These are phyloP conservation scores for Bocquillonia castaneifolia DNA, from an alignment of 441 rosid species.

Conservation along the genomic window DNA sequence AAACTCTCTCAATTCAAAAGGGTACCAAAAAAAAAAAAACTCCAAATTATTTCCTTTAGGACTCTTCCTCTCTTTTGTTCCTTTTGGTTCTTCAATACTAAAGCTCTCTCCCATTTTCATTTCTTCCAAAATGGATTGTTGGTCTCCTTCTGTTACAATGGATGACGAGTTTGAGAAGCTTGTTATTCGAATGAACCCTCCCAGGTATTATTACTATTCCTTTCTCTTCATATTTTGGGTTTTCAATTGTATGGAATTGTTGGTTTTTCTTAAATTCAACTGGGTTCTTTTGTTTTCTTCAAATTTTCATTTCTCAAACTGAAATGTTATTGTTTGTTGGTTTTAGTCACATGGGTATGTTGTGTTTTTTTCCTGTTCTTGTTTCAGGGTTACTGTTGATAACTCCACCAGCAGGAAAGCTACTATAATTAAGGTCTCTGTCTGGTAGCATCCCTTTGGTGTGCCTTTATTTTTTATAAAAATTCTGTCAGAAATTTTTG, in stretches of 20 bases:
- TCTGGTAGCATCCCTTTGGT: slow-evolving; percentile 12
- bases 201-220: slow-evolving; percentile 36
- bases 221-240: not conserved
- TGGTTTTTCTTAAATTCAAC: slow-evolving; percentile 8
- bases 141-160: slow-evolving; percentile 46
- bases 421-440: slow-evolving; percentile 58
- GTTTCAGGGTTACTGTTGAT: slow-evolving; percentile 68
- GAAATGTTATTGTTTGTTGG: slow-evolving; percentile 13
- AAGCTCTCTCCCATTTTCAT: not conserved
- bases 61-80: not conserved
- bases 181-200: slow-evolving; percentile 71
- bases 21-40: slow-evolving; percentile 3
- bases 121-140: slow-evolving; percentile 47
- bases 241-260: slow-evolving; percentile 6
- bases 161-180: slow-evolving; percentile 75
- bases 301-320: slow-evolving; percentile 16
- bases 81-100: not conserved
- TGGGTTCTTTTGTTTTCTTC: slow-evolving; percentile 20
- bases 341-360: slow-evolving; percentile 5
- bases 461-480: not conserved
- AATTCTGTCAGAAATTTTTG: slow-evolving; percentile 2
- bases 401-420: slow-evolving; percentile 52
- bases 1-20: slow-evolving; percentile 22
- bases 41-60: not conserved
- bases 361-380: slow-evolving; percentile 22